phyloP scores from a whole-genome alignment of 2,329 filamentous ascomycete species.

The Penicillium italicum region DNA sequence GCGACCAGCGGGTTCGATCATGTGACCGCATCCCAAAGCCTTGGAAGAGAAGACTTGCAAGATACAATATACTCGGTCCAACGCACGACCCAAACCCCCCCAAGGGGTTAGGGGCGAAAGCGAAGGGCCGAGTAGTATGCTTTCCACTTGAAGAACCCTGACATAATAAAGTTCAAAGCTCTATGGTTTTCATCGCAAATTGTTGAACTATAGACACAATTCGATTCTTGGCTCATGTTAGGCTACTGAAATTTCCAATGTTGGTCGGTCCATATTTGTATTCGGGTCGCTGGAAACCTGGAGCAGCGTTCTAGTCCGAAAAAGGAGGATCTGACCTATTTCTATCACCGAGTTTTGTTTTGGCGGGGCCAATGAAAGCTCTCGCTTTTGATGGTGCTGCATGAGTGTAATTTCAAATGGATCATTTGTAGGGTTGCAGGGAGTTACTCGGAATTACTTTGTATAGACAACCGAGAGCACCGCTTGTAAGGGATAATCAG shows the following conservation, averaged over 20 bases:
- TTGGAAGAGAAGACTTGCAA: too few relatives aligned
- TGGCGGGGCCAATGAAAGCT: neutral
- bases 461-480: neutral
- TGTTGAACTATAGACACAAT: neutral
- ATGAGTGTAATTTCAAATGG: neutral
- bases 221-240: neutral
- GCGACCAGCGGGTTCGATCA: conserved; percentile 25
- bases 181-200: neutral
- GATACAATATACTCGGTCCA: too few relatives aligned
- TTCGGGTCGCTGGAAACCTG: neutral
- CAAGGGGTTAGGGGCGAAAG: too few relatives aligned
- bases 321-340: neutral
- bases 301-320: neutral
- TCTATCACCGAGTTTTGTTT: neutral
- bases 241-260: neutral
- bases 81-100: too few relatives aligned
- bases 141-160: neutral
- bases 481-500: neutral
- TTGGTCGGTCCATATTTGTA: neutral
- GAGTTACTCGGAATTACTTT: too few relatives aligned
- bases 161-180: neutral
- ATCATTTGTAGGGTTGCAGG: too few relatives aligned
- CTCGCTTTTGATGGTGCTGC: too few relatives aligned
- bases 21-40: conserved; percentile 2
- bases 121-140: too few relatives aligned